These are phyloP conservation scores for Euphorbia celastroides DNA, from an alignment of 441 rosid genomes.

Conservation along the genomic window DNA sequence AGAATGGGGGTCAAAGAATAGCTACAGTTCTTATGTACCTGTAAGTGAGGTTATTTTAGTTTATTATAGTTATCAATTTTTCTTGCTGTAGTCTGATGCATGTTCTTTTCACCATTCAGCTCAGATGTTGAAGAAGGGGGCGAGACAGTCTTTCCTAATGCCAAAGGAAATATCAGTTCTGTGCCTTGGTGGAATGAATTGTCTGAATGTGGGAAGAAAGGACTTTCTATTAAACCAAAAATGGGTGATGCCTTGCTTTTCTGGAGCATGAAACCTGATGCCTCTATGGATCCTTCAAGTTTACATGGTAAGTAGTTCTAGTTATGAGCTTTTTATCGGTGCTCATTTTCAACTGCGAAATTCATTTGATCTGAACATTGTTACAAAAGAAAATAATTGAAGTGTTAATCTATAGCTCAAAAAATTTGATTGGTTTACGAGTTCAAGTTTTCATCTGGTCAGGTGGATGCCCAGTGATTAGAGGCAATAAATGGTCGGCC, in stretches of 20 bases:
- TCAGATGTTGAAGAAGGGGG: conserved; percentile 99
- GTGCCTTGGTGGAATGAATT: conserved; percentile 90
- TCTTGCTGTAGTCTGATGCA: background rate
- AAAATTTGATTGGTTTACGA: conserved; percentile 6
- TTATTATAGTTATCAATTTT: background rate
- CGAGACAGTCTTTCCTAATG: conserved; percentile 84
- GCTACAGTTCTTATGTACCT: conserved; percentile 96
- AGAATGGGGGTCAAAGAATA: conserved; percentile 88
- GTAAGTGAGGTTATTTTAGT: conserved; percentile 35
- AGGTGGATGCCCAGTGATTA: conserved; percentile 91
- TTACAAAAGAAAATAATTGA: background rate
- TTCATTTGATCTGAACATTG: background rate
- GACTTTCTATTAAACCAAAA: conserved; percentile 82
- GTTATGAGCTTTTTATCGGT: background rate
- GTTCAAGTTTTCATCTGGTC: conserved; percentile 16
- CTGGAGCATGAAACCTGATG: conserved; percentile 95
- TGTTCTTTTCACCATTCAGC: conserved; percentile 32
- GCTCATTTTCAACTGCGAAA: conserved; percentile 10
- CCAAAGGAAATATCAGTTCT: conserved; percentile 60
- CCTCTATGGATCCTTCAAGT: conserved; percentile 70
- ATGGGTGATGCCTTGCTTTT: conserved; percentile 92
- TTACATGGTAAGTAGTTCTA: conserved; percentile 56
- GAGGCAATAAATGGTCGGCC: conserved; percentile 91
- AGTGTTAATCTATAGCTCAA: background rate
- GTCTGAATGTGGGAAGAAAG: conserved; percentile 78